Evolutionary conservation across 2,329 filamentous ascomycete genomes (phyloP), one percentile per base, ranked within the genome.

Genomic region (Biscogniauxia marginata): DNA sequence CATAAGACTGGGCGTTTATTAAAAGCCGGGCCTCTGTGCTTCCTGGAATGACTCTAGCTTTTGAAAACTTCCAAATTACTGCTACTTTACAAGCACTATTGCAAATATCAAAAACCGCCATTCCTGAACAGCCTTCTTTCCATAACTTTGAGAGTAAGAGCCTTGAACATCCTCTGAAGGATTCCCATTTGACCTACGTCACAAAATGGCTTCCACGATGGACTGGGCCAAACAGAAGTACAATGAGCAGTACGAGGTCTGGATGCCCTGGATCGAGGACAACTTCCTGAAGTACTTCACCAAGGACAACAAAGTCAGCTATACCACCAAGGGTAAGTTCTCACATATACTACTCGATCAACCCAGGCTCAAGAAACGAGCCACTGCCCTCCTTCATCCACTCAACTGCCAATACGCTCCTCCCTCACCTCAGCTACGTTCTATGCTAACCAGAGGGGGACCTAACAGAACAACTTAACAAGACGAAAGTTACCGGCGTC

Each of bases 191-290:
- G 5, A 22, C 3, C 21, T 48, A 47, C 43, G 8, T 46, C 19
- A 46, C 43, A 7, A 44, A 39, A 39, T 39, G 30, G 30, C 30
- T 5, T 39, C 11, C 20, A 56, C 45, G 9, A 77, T 79, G 70
- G 83, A 87, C 65, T 86, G 81, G 80, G 71, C 80, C 58, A 84
- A 80, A 69, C 73, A 85, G 55, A 84, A 81, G 50, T 91, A 90
- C 78, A 86, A 89, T 74, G 74, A 82, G 53, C 85, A 90, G 71
- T 90, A 91, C 73, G 87, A 91, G 69, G 80, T 75, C 65, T 91
- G 88, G 88, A 81, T 90, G 70, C 88, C 88, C 1, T 91, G 88
- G 88, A 76, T 90, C 55, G 88, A 91, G 72, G 88, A 91, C 70
- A 72, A 84, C 57, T 90, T 89, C 70, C 79, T 91, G 23, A 78